A percentile compares a stretch with the other conserved stretches of the same genome.
Evolutionary conservation across 73 alveolate genomes (phyloP).

Genomic region (Strombidium stylifer): DNA sequence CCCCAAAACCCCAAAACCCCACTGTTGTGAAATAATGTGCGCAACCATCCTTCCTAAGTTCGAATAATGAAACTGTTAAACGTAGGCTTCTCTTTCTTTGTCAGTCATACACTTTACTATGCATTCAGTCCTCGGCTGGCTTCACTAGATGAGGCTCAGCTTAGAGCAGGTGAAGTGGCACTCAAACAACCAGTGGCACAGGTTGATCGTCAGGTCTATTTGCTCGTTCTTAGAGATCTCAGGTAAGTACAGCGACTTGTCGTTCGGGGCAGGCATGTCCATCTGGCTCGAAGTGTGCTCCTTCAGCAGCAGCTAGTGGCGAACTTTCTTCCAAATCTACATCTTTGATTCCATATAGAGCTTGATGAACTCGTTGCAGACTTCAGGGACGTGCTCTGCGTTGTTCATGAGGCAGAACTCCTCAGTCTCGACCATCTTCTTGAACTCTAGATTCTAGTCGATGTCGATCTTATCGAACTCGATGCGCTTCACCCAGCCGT

Average conservation of each 20-base stretch:
- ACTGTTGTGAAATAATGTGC: too few species aligned
- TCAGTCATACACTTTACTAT: too few species aligned
- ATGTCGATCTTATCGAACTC: constrained; percentile 33
- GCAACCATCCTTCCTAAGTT: too few species aligned
- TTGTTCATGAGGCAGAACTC: constrained; percentile 37
- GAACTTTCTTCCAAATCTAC: too few species aligned
- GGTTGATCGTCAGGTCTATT: constrained; percentile 47
- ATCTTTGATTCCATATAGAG: constrained; percentile 37
- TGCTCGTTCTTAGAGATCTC: constrained; percentile 35
- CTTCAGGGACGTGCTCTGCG: constrained; percentile 63
- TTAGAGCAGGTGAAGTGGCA: constrained; percentile 49
- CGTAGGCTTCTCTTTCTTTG: too few species aligned
- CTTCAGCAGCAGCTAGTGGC: too few species aligned
- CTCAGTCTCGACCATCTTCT: not conserved
- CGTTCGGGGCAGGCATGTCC: too few species aligned
- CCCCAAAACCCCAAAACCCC: too few species aligned
- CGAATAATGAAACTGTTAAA: too few species aligned
- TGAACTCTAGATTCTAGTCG: constrained; percentile 21
- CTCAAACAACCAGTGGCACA: constrained; percentile 55
- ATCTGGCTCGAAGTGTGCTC: too few species aligned
- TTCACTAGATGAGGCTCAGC: constrained; percentile 43
- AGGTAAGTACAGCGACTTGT: too few species aligned
- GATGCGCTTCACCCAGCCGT: constrained; percentile 51
- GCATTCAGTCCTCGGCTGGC: not conserved
- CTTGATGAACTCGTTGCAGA: constrained; percentile 57